phyloP scores from a whole-genome alignment of 495 filamentous ascomycete genomes.

The Xylaria nigripes region DNA sequence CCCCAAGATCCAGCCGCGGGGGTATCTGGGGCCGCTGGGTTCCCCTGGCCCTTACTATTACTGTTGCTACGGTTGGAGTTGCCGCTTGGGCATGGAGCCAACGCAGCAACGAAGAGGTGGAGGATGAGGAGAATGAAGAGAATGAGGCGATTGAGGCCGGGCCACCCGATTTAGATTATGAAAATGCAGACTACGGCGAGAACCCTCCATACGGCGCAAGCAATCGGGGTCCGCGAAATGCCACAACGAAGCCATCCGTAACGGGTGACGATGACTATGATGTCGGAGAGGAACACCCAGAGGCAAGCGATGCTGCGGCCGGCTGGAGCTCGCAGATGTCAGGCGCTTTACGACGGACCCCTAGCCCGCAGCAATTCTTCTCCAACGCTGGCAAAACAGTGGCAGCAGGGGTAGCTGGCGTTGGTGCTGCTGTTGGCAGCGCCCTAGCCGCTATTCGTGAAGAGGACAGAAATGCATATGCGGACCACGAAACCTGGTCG shows the following conservation, averaged over 20 bases:
- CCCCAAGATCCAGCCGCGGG: slow-evolving; percentile 56
- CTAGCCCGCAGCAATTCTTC: slow-evolving; percentile 82
- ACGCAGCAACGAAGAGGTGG: slow-evolving; percentile 57
- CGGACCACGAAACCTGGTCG: slow-evolving; percentile 77
- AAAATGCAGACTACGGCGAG: slow-evolving; percentile 42
- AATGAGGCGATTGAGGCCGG: slow-evolving; percentile 29
- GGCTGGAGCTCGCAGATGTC: slow-evolving; percentile 71
- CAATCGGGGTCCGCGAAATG: slow-evolving; percentile 30
- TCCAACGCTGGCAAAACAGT: slow-evolving; percentile 70
- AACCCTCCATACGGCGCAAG: slow-evolving; percentile 46
- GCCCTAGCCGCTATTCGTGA: slow-evolving; percentile 80
- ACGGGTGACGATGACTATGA: slow-evolving; percentile 29
- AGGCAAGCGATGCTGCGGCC: slow-evolving; percentile 27
- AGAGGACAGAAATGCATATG: slow-evolving; percentile 70
- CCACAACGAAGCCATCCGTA: slow-evolving; percentile 21
- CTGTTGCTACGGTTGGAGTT: slow-evolving; percentile 72
- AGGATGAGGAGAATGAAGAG: slow-evolving; percentile 34
- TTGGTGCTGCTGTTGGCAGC: slow-evolving; percentile 67
- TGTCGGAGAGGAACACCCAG: slow-evolving; percentile 29
- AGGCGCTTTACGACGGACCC: slow-evolving; percentile 75
- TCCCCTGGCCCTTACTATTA: slow-evolving; percentile 73
- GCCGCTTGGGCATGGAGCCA: slow-evolving; percentile 93
- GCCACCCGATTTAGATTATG: slow-evolving; percentile 40
- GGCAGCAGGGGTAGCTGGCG: slow-evolving; percentile 70
- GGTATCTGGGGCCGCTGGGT: slow-evolving; percentile 75